Conservation (phyloP, 176 grass and related monocot genomes). For the Musa itinerans region DNA sequence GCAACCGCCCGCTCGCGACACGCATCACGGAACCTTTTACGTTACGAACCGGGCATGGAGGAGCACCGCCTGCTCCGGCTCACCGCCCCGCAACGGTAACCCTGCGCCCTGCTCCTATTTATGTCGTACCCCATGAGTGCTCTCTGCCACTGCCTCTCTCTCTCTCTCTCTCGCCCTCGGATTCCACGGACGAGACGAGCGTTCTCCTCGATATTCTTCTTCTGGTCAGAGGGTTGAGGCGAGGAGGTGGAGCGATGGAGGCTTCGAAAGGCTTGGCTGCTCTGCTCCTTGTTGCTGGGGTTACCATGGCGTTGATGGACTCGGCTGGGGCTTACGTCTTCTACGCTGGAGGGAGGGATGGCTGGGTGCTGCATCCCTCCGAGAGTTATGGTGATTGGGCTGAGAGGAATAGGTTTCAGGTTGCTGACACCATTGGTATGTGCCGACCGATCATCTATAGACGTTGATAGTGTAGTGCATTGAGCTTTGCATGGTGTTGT, state of each 20-base stretch:
- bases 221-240: too few species aligned
- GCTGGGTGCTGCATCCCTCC: conserved; percentile 61
- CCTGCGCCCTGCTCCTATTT: not conserved
- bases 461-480: too few species aligned
- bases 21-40: not conserved
- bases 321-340: conserved; percentile 48
- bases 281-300: not conserved
- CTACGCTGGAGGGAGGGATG: conserved; percentile 58
- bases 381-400: conserved; percentile 84
- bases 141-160: not conserved
- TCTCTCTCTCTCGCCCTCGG: not conserved
- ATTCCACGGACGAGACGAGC: too few species aligned
- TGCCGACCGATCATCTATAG: not conserved
- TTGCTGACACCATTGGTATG: conserved; percentile 72
- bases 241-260: not conserved
- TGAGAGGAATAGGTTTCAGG: conserved; percentile 54
- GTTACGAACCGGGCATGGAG: not conserved
- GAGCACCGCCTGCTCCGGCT: not conserved
- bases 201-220: too few species aligned
- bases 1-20: not conserved
- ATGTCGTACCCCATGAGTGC: not conserved
- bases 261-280: not conserved
- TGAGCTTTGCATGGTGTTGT: not conserved
- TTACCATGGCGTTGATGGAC: conserved; percentile 21
- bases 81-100: conserved; percentile 1